These are phyloP conservation scores for Malania oleifera DNA, from an alignment of 164 flowering plant genomes.

Conservation along the genomic window DNA sequence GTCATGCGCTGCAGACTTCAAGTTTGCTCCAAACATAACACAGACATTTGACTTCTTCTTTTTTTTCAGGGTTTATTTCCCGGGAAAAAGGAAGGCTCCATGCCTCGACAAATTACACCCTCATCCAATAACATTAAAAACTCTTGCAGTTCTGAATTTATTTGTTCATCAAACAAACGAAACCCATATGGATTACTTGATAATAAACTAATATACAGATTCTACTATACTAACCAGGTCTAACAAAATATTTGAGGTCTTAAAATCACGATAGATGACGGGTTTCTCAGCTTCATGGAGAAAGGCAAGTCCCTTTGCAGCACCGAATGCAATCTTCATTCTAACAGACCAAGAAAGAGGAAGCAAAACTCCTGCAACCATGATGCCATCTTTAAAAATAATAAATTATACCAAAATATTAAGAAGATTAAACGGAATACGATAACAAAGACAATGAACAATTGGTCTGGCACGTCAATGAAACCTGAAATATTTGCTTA, in stretches of 20 bases:
- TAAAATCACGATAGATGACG: slow-evolving; percentile 89
- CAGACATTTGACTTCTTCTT: no score
- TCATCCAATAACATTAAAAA: no score
- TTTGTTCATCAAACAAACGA: neutral
- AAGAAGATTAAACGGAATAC: no score
- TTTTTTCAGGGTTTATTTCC: no score
- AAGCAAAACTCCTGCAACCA: slow-evolving; percentile 67
- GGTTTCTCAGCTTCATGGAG: slow-evolving; percentile 91
- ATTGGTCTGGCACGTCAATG: no score
- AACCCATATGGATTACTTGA: neutral
- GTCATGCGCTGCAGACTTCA: no score
- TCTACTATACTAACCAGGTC: slow-evolving; percentile 52
- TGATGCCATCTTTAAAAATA: no score
- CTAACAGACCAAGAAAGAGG: slow-evolving; percentile 76
- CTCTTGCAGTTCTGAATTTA: neutral
- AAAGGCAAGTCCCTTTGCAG: slow-evolving; percentile 96
- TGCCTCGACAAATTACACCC: no score
- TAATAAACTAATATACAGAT: neutral
- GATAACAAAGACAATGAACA: no score
- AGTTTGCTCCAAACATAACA: neutral
- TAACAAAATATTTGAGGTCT: slow-evolving; percentile 85
- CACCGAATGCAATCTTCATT: slow-evolving; percentile 86
- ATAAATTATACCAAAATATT: no score
- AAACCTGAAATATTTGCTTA: no score
- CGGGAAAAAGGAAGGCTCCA: no score